Percentiles rank a stretch among this genome's conserved stretches.
Conservation (phyloP, 179 eudicot species). For the Carnegiea gigantea region DNA sequence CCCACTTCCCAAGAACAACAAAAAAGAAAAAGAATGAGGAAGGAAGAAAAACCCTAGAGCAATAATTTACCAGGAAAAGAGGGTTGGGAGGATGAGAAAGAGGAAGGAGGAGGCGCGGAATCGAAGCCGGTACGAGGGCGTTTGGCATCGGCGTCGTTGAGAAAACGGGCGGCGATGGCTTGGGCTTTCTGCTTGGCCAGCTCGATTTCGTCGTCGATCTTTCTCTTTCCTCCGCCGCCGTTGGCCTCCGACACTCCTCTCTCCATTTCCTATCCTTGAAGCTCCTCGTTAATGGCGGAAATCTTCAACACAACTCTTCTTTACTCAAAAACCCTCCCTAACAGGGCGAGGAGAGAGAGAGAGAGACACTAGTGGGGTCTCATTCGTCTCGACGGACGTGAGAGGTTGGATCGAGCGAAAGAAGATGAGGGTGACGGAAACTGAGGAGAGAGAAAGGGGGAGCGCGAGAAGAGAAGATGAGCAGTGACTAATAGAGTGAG, state of each 20-base stretch:
- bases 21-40: neutral
- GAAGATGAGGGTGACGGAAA: neutral
- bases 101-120: constrained; percentile 12
- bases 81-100: constrained; percentile 16
- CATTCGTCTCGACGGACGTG: too few species aligned
- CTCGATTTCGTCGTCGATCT: constrained; percentile 50
- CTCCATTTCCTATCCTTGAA: neutral
- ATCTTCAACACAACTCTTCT: neutral
- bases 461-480: neutral
- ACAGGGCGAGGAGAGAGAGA: neutral
- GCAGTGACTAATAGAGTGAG: constrained; percentile 8
- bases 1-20: neutral
- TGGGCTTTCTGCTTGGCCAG: constrained; percentile 72
- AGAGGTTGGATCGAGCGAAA: too few species aligned
- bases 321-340: neutral
- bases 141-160: constrained; percentile 55
- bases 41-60: neutral
- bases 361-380: neutral
- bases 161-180: constrained; percentile 70
- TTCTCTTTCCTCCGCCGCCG: constrained; percentile 32
- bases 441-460: too few species aligned
- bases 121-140: constrained; percentile 48
- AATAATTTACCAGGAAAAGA: constrained; percentile 19
- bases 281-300: constrained; percentile 2
- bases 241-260: neutral